Evolutionary conservation across 2,329 filamentous ascomycete genomes (phyloP), one percentile per base, ranked within the genome.

Genomic region (Conoideocrella luteorostrata): DNA sequence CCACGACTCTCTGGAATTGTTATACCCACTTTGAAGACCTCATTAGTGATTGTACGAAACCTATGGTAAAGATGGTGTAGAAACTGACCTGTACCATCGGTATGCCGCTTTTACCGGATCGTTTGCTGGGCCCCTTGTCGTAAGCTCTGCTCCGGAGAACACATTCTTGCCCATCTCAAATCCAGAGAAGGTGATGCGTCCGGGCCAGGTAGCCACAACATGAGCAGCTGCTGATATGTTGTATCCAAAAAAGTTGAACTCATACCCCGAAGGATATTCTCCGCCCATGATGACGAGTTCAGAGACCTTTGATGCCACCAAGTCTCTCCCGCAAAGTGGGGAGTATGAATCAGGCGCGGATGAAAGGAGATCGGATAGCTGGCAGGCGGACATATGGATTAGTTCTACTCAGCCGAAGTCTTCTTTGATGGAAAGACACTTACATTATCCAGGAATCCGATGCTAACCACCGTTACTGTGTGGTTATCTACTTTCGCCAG

Each of bases 231-330:
- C 45, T 0, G 68, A 56, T 44, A 71, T 63, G 34, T 56, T 53
- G 20, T 67, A 67, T 23, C 56, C 69, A 48, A 77, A 76, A 52
- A n/a, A n/a, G n/a, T 78, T 77, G 54, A 61, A 77, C 43, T 72
- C 67, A 43, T 60, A 55, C 7, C 71, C 72, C 0, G 61, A 62
- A 0, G 72, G 70, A 44, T 74, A 77, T 6, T 45, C 55, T 11
- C 74, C 74, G 20, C 74, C 74, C 72, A 76, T 76, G 5, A 77
- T 52, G 2, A 76, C 68, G 2, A 77, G 59, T 52, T 77, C 66
- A 1, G 55, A 52, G 2, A 77, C 71, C 49, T 76, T 76, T 9
- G 48, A 43, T 2, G 57, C 47, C 18, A 76, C 48, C 2, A 77
- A 65, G 7, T 62, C 62, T 2, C 51, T 55, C 0, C 73, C 72